Percentiles rank a stretch among this genome's conserved stretches.
Conservation (phyloP, 2,329 filamentous ascomycete genomes). For the Cytospora piceae region DNA sequence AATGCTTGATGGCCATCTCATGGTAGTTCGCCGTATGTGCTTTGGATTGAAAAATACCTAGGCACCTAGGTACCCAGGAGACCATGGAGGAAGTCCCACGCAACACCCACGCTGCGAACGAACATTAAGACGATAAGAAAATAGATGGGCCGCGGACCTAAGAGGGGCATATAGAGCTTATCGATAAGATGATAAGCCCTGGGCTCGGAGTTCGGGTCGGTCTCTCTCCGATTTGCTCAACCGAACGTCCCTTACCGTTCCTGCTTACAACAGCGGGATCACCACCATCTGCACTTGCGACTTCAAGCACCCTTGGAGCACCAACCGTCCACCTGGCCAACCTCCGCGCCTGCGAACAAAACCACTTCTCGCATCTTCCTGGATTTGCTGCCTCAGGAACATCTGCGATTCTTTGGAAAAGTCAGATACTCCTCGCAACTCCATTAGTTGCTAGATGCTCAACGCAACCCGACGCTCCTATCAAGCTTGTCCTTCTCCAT, state of each 20-base stretch:
- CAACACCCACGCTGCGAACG: too few relatives aligned
- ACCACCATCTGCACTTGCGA: neutral
- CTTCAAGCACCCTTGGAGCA: neutral
- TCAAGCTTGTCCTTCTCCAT: neutral
- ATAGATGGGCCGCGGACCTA: neutral
- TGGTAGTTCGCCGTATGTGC: neutral
- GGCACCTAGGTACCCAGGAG: too few relatives aligned
- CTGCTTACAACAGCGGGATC: conserved; percentile 3
- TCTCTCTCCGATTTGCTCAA: neutral
- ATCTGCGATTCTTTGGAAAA: neutral
- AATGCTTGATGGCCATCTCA: too few relatives aligned
- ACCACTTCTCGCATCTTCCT: neutral
- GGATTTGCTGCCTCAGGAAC: neutral
- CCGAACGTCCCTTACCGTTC: neutral
- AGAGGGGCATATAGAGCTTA: neutral
- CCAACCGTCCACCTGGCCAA: neutral
- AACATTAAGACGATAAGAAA: too few relatives aligned
- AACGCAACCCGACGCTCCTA: neutral
- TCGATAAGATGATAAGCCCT: conserved; percentile 1
- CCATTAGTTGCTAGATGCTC: neutral
- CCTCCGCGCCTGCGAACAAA: neutral
- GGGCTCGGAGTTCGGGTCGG: neutral
- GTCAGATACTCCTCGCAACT: conserved; percentile 7
- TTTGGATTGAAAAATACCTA: too few relatives aligned
- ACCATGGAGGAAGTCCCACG: too few relatives aligned